Base-by-base conservation (phyloP, 2,329 filamentous ascomycete genomes). In the Achaetomium macrosporum region DNA sequence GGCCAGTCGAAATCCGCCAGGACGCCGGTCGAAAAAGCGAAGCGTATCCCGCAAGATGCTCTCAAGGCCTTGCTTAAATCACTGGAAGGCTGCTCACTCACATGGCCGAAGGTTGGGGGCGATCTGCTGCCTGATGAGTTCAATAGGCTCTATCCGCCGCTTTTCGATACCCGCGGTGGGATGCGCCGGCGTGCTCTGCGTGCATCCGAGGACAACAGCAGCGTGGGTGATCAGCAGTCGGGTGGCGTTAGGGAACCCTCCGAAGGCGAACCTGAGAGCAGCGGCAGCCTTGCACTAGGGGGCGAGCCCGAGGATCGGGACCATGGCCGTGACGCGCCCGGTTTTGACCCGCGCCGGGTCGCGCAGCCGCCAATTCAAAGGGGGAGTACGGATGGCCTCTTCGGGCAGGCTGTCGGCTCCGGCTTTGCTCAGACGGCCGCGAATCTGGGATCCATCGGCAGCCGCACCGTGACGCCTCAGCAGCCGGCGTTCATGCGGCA, bases 251-350 rank as follows among this genome's bases (percentile, higher is more conserved):
- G 66, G 5, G 76, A 77, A 43, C 66, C 71, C 4, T 77, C 77
- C 0, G 90, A 96, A 58, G 89, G 88, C 53, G 85, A 87, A 52
- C 82, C 83, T 1, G 90, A 93, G 68, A 87, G 87, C 60, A 88
- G 88, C 42, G 82, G 83, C 13, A 97, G 92, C 66, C 76, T 93
- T 53, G 91, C 95, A 54, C 77, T 97, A 16, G 92, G 92, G 53
- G 92, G 92, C 41, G 92, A 97, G 66, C 92, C 92, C 0, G 92
- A 97, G 66, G 90, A 95, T 60, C 78, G 81, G 57, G 85, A 89
- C 19, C 70, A 71, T 42, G 65, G 69, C 16, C 73, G 75, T 16
- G 79, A 81, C 46, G 70, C 70, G 37, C 73, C 78, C 61, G 66
- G 68, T 43, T 78, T 78, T 39, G 76, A 79, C 41, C 79, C 81